Evolutionary conservation across 2,329 filamentous ascomycete species (phyloP), one percentile per base, ranked within the genome.

Genomic region (Rutstroemia sydowiana): DNA sequence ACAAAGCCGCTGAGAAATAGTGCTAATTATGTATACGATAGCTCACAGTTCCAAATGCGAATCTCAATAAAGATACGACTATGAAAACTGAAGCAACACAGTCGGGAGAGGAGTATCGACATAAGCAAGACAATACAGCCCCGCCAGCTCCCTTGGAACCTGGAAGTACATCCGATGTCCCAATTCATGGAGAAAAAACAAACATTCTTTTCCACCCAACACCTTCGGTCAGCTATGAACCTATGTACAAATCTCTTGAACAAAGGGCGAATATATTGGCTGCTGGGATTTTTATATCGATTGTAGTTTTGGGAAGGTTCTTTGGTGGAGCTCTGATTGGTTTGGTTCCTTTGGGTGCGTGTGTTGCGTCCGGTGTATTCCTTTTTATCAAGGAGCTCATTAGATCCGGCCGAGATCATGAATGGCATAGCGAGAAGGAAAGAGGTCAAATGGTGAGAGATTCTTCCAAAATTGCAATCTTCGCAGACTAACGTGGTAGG

Each of bases 161-260:
- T 52, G 88, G 89, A 21, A 82, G 85, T 31, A 97, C 92, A 0
- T 91, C 88, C 23, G 93, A 97, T 69, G 90, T 97, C 1, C 93
- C 93, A 3, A 95, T 97, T 53, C 87, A 91, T 65, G 92, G 91
- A 63, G 92, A 97, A 66, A 96, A 93, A 77, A 97, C 93, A 3
- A 96, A 95, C 57, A 84, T 97, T 16, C 77, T 96, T 28, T 97
- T 97, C 69, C 92, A 96, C 68, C 92, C 93, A 14, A 97, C 92
- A 0, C 92, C 92, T 0, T 87, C 86, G 0, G 79, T 95, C 59
- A 89, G 85, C 71, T 95, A 89, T 65, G 88, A 95, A 68, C 89
- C 91, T 4, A 95, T 90, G 78, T 96, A 87, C 66, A 79, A 75
- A 18, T 70, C 79, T 11, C 69, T 96, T 53, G 89, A 97, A 70